These are phyloP conservation scores for Intubia oerlemansii DNA, from an alignment of 2,329 filamentous ascomycete species.

Conservation along the genomic window DNA sequence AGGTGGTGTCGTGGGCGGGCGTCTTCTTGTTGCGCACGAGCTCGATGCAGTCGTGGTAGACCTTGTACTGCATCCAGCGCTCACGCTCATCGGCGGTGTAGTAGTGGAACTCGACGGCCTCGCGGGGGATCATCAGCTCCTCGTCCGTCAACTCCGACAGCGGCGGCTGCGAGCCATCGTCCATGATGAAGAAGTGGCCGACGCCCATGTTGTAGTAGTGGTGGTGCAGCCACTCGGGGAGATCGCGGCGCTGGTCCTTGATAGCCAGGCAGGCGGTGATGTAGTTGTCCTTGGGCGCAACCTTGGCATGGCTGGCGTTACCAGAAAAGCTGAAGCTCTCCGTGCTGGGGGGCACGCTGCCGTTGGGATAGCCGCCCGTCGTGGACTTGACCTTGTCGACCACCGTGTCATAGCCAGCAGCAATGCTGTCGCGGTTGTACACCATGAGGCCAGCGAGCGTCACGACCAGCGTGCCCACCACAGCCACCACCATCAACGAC, in stretches of 20 bases:
- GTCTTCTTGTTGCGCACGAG: conserved; percentile 2
- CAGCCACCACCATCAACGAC: conserved; percentile 2
- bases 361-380: conserved; percentile 1
- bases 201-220: conserved; percentile 7
- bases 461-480: conserved; percentile 2
- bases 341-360: conserved; percentile 1
- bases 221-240: conserved; percentile 6
- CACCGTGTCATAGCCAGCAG: conserved; percentile 3
- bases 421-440: conserved; percentile 4
- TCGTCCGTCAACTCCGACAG: conserved; percentile 3
- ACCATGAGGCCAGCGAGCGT: conserved; percentile 3
- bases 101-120: conserved; percentile 6
- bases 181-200: conserved; percentile 6
- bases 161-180: conserved; percentile 5
- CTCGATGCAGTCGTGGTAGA: conserved; percentile 4
- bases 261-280: conserved; percentile 4
- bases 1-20: conserved; percentile 2
- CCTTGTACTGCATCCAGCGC: conserved; percentile 6
- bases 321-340: conserved; percentile 1
- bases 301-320: background rate
- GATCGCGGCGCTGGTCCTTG: conserved; percentile 5
- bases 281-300: conserved; percentile 4
- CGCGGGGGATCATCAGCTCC: conserved; percentile 3
- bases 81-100: conserved; percentile 3
- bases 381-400: conserved; percentile 3